Percentiles rank a stretch among this genome's conserved stretches.
These are phyloP conservation scores for Suhomyces sp. DNA, from an alignment of 805 yeast species.

Conservation along the genomic window DNA sequence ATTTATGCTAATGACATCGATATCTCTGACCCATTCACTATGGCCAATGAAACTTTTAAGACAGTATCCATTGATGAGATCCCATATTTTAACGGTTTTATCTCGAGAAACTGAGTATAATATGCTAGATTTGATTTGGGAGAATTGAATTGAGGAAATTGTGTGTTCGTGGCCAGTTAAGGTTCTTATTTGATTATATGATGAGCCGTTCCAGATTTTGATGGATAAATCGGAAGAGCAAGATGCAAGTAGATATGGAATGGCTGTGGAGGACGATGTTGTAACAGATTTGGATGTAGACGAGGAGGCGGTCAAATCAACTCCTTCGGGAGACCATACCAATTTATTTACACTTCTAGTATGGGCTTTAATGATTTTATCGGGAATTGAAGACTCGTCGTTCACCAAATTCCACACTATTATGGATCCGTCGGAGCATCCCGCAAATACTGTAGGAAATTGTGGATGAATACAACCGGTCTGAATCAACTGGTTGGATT, in stretches of 20 bases:
- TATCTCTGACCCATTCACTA: conserved; percentile 80
- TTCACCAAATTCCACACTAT: conserved; percentile 64
- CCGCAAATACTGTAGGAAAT: conserved; percentile 64
- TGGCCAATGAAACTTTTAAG: conserved; percentile 70
- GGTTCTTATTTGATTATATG: conserved; percentile 55
- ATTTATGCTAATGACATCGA: conserved; percentile 42
- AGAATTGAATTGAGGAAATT: conserved; percentile 62
- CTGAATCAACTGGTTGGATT: conserved; percentile 54
- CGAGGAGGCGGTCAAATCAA: conserved; percentile 24
- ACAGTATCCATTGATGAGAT: conserved; percentile 65
- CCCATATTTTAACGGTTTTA: conserved; percentile 62
- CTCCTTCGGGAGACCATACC: conserved; percentile 48
- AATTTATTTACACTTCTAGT: conserved; percentile 64
- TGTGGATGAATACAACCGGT: conserved; percentile 70
- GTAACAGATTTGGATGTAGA: conserved; percentile 6
- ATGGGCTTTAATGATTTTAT: conserved; percentile 69
- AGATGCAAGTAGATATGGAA: conserved; percentile 42
- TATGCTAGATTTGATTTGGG: conserved; percentile 43
- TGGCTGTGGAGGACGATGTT: conserved; percentile 3
- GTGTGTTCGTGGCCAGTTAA: conserved; percentile 87
- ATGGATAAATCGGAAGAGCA: conserved; percentile 55
- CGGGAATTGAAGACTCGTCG: conserved; percentile 59
- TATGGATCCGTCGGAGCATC: conserved; percentile 70
- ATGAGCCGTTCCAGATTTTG: conserved; percentile 68
- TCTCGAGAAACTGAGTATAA: conserved; percentile 68